Conservation (phyloP, 108 stramenopile species). For the Skeletonema menzelii region DNA sequence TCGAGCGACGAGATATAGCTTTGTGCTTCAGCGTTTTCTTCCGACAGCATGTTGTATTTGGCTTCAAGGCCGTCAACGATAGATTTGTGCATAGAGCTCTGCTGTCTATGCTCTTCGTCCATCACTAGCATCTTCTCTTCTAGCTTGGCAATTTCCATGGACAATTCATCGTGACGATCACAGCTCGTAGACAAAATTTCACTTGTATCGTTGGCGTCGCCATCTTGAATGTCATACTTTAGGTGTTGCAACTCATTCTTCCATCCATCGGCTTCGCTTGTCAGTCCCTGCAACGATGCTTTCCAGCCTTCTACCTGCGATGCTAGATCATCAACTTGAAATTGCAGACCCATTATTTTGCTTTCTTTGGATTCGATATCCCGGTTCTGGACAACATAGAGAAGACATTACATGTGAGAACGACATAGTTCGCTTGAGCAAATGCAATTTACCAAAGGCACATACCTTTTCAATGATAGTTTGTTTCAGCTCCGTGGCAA, state of each 20-base stretch:
- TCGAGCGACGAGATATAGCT: slow-evolving; percentile 25
- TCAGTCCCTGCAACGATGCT: slow-evolving; percentile 3
- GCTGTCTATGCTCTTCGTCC: slow-evolving; percentile 18
- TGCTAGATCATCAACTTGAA: slow-evolving; percentile 26
- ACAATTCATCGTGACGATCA: slow-evolving; percentile 8
- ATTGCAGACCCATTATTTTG: slow-evolving; percentile 24
- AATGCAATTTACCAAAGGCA: background rate
- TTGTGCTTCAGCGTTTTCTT: slow-evolving; percentile 18
- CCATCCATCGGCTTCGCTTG: background rate
- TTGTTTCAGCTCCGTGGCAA: slow-evolving; percentile 25
- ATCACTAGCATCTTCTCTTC: slow-evolving; percentile 23
- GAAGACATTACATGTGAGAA: background rate
- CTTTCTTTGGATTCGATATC: slow-evolving; percentile 33
- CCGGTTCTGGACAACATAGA: slow-evolving; percentile 13
- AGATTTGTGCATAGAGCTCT: slow-evolving; percentile 33
- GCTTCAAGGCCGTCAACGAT: slow-evolving; percentile 39
- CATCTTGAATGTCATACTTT: background rate
- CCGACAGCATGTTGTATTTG: slow-evolving; percentile 20
- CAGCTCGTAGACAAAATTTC: slow-evolving; percentile 1
- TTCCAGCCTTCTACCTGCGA: slow-evolving; percentile 20
- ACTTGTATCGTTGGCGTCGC: background rate
- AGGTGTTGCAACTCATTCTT: background rate
- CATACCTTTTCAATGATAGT: slow-evolving; percentile 37
- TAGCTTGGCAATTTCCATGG: slow-evolving; percentile 12
- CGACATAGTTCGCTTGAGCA: too few relatives aligned